Evolutionary conservation across 768 basidiomycete genomes (phyloP).

Genomic region (Rhodotorula babjevae): DNA sequence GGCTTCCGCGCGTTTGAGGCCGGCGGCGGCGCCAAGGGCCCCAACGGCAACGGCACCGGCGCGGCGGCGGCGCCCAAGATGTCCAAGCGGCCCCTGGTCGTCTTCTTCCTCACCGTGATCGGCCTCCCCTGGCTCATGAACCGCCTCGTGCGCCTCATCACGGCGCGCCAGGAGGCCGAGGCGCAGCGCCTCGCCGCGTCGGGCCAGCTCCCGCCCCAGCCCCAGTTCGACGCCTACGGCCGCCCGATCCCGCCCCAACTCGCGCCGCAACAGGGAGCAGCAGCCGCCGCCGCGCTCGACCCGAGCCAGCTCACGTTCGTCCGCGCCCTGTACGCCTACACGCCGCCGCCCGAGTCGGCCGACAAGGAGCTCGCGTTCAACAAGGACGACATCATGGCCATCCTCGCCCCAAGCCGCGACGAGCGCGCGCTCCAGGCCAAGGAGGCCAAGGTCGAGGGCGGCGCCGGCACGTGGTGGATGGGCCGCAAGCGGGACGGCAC

Average conservation of each 20-base stretch:
- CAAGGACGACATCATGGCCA: constrained; percentile 88
- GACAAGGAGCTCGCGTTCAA: constrained; percentile 73
- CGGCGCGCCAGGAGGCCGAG: constrained; percentile 50
- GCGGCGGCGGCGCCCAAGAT: constrained; percentile 57
- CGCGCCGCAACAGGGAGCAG: too few relatives aligned
- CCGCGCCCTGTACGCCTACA: constrained; percentile 72
- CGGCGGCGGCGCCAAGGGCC: constrained; percentile 37
- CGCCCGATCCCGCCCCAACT: constrained; percentile 18
- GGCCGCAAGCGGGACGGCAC: constrained; percentile 85
- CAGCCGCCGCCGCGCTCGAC: constrained; percentile 50
- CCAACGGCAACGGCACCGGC: constrained; percentile 55
- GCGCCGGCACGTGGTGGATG: constrained; percentile 87
- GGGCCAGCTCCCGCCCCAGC: constrained; percentile 40
- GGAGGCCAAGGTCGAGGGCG: constrained; percentile 21
- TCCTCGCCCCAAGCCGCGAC: constrained; percentile 59
- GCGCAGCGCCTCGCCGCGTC: constrained; percentile 48
- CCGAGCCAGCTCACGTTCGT: constrained; percentile 78
- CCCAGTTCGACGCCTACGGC: constrained; percentile 47
- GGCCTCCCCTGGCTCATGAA: constrained; percentile 93
- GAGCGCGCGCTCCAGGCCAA: constrained; percentile 7
- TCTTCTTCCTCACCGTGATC: constrained; percentile 89
- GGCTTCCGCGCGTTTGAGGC: constrained; percentile 68
- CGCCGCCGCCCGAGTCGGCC: constrained; percentile 54
- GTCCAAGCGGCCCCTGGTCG: constrained; percentile 80
- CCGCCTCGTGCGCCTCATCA: constrained; percentile 66